These are phyloP conservation scores for Akebia trifoliata DNA, from an alignment of 164 flowering plant species.

Conservation along the genomic window DNA sequence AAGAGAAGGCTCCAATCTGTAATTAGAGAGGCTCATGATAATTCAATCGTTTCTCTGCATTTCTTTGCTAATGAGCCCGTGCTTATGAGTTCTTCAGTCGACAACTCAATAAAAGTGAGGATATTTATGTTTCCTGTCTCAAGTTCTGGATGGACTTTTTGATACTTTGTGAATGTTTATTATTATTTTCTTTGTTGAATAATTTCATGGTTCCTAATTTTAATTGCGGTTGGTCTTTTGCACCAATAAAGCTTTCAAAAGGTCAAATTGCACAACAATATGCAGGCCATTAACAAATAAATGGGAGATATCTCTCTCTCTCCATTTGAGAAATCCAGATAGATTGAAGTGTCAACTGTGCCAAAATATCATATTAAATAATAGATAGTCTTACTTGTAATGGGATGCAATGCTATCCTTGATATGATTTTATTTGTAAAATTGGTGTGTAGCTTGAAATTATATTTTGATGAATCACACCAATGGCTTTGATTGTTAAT, in stretches of 20 bases:
- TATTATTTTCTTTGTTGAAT: background rate
- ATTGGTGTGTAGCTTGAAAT: too few relatives aligned
- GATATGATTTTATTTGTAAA: too few relatives aligned
- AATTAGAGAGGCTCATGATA: conserved; percentile 86
- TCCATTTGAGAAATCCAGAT: background rate
- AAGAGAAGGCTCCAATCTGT: conserved; percentile 84
- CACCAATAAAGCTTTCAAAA: background rate
- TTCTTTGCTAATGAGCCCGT: conserved; percentile 96
- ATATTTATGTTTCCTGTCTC: background rate
- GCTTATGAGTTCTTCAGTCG: conserved; percentile 86
- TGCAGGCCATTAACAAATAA: background rate
- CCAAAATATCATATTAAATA: background rate
- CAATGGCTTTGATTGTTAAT: too few relatives aligned
- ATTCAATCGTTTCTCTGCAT: conserved; percentile 72
- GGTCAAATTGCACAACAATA: conserved; percentile 1
- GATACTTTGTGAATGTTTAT: background rate
- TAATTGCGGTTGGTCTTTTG: background rate
- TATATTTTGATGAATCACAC: too few relatives aligned
- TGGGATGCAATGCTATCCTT: too few relatives aligned
- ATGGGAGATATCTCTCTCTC: background rate
- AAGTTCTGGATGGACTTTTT: background rate
- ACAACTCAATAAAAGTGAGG: conserved; percentile 86
- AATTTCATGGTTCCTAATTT: background rate
- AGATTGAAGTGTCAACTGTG: conserved; percentile 1
- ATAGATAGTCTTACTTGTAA: too few relatives aligned